A percentile compares a stretch with the other conserved stretches of the same genome.
These are phyloP conservation scores for Cairneyella variabilis DNA, from an alignment of 495 filamentous ascomycete genomes.

Conservation along the genomic window DNA sequence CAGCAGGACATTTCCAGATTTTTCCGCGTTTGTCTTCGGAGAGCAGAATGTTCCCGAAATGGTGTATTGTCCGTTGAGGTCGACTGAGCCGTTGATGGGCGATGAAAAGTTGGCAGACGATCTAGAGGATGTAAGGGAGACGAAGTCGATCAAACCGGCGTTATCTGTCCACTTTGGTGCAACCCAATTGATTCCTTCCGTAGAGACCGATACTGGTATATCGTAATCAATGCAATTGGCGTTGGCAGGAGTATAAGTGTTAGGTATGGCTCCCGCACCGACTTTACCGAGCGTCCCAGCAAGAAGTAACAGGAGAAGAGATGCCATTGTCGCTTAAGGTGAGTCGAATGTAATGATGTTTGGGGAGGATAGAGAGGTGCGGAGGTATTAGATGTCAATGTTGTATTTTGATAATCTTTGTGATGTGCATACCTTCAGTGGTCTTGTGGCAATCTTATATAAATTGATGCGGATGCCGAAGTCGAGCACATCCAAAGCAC, in stretches of 20 bases:
- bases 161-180: neutral
- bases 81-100: neutral
- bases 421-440: neutral
- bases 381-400: neutral
- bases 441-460: neutral
- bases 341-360: neutral
- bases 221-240: neutral
- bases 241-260: neutral
- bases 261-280: neutral
- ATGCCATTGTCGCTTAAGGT: neutral
- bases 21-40: neutral
- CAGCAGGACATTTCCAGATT: neutral
- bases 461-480: neutral
- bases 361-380: neutral
- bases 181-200: neutral
- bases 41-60: slow-evolving; percentile 11
- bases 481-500: neutral
- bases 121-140: neutral
- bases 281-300: neutral
- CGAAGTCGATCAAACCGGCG: neutral
- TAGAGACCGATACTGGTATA: neutral
- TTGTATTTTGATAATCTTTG: neutral
- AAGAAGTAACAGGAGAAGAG: neutral
- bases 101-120: neutral
- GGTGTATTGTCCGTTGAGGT: neutral